phyloP scores from a whole-genome alignment of 805 yeast species.

The Kluyveromyces aestuarii region DNA sequence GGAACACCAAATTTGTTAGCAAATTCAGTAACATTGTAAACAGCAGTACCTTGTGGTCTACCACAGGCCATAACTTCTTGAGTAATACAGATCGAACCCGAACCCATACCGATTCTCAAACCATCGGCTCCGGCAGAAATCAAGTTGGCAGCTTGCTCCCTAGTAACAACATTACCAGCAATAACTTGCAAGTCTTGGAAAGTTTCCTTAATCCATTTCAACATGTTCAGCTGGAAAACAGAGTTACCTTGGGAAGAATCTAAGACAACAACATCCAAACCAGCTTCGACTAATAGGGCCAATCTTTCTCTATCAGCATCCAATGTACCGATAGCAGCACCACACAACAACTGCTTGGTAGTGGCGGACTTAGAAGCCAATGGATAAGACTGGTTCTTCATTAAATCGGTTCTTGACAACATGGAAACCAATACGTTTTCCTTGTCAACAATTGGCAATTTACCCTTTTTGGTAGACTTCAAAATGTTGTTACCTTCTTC shows the following conservation, averaged over 20 bases:
- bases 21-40: slow-evolving; percentile 85
- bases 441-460: slow-evolving; percentile 84
- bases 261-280: slow-evolving; percentile 89
- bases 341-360: slow-evolving; percentile 94
- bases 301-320: slow-evolving; percentile 83
- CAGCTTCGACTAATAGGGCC: slow-evolving; percentile 80
- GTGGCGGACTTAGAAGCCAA: slow-evolving; percentile 86
- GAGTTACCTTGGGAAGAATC: slow-evolving; percentile 99
- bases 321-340: slow-evolving; percentile 97
- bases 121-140: slow-evolving; percentile 97
- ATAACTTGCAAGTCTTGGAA: slow-evolving; percentile 78
- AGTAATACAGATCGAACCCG: slow-evolving; percentile 98
- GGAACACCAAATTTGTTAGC: slow-evolving; percentile 96
- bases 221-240: slow-evolving; percentile 85
- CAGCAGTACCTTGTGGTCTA: slow-evolving; percentile 99
- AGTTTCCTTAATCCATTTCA: slow-evolving; percentile 78
- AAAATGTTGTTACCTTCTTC: slow-evolving; percentile 83
- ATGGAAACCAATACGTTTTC: slow-evolving; percentile 72
- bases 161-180: slow-evolving; percentile 97
- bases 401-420: slow-evolving; percentile 92
- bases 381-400: slow-evolving; percentile 90
- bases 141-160: slow-evolving; percentile 96
- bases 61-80: slow-evolving; percentile 99
- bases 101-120: slow-evolving; percentile 98
- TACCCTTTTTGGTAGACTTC: slow-evolving; percentile 93